phyloP scores from a whole-genome alignment of 495 filamentous ascomycete genomes.

The Astrothelium subdiscretum region DNA sequence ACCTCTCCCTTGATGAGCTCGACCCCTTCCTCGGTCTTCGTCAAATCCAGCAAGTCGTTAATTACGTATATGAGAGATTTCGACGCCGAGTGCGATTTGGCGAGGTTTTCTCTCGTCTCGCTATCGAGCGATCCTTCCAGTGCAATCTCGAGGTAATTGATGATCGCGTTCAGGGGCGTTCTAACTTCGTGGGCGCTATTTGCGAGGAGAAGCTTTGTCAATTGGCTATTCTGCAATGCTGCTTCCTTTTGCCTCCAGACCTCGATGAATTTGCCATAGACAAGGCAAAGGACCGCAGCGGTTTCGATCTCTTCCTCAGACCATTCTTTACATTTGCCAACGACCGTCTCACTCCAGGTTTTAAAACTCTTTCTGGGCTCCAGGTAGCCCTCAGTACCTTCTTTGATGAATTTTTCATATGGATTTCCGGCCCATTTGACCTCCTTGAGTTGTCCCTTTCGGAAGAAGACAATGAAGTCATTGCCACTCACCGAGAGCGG shows the following conservation, averaged over 20 bases:
- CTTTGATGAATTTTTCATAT: constrained; percentile 62
- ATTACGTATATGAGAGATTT: constrained; percentile 93
- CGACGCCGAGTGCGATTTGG: constrained; percentile 85
- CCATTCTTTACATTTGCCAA: constrained; percentile 66
- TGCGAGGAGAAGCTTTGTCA: constrained; percentile 70
- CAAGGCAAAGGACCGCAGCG: constrained; percentile 75
- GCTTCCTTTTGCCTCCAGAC: constrained; percentile 92
- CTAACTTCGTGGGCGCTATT: constrained; percentile 94
- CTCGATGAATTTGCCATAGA: constrained; percentile 86
- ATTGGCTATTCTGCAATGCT: constrained; percentile 65
- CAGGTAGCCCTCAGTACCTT: constrained; percentile 57
- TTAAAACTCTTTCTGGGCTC: constrained; percentile 71
- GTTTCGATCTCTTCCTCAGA: constrained; percentile 71
- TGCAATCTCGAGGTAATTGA: constrained; percentile 92
- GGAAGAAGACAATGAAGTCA: constrained; percentile 91
- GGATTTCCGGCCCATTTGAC: constrained; percentile 94
- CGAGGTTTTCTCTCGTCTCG: constrained; percentile 79
- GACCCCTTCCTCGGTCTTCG: constrained; percentile 76
- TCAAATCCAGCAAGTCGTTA: constrained; percentile 87
- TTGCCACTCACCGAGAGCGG: constrained; percentile 63
- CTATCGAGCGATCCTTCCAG: constrained; percentile 70
- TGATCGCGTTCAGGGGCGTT: constrained; percentile 88
- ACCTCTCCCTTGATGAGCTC: constrained; percentile 70
- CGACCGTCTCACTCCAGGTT: constrained; percentile 63
- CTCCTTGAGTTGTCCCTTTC: constrained; percentile 63